Percentiles rank a stretch among this genome's conserved stretches.
These are phyloP conservation scores for Pascua sp. DNA, from an alignment of 1,284 basidiomycete species.

Conservation along the genomic window DNA sequence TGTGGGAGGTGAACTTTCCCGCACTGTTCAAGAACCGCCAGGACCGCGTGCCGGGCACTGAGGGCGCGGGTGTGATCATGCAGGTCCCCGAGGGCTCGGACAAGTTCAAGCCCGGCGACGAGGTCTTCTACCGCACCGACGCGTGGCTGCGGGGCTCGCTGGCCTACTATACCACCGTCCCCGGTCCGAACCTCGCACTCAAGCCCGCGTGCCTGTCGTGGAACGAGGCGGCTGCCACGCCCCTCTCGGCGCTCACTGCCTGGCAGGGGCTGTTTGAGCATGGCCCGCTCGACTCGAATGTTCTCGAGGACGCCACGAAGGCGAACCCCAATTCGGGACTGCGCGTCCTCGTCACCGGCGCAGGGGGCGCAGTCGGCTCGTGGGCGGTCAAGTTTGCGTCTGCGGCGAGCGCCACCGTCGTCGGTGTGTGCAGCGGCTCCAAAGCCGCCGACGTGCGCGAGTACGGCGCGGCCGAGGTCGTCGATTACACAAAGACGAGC, in stretches of 20 bases:
- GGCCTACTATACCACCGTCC: slow-evolving; percentile 8
- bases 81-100: background rate
- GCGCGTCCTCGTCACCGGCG: slow-evolving; percentile 13
- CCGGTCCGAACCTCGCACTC: slow-evolving; percentile 6
- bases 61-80: slow-evolving; percentile 13
- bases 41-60: slow-evolving; percentile 15
- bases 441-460: background rate
- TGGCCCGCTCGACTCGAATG: slow-evolving; percentile 4
- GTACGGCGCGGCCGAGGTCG: slow-evolving; percentile 6
- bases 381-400: slow-evolving; percentile 11
- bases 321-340: background rate
- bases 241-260: slow-evolving; percentile 12
- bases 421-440: background rate
- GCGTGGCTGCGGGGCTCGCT: slow-evolving; percentile 9
- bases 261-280: slow-evolving; percentile 16
- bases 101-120: slow-evolving; percentile 7
- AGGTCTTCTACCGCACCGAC: slow-evolving; percentile 14
- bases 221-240: slow-evolving; percentile 12
- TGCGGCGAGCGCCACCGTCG: slow-evolving; percentile 3
- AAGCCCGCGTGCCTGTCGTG: slow-evolving; percentile 12
- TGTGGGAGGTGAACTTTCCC: slow-evolving; percentile 8
- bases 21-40: background rate
- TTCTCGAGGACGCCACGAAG: background rate
- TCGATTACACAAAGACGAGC: slow-evolving; percentile 6
- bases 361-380: slow-evolving; percentile 5